Evolutionary conservation across 306 rosid genomes (phyloP), one percentile per base, ranked within the genome.

Genomic region (Vicia villosa): DNA sequence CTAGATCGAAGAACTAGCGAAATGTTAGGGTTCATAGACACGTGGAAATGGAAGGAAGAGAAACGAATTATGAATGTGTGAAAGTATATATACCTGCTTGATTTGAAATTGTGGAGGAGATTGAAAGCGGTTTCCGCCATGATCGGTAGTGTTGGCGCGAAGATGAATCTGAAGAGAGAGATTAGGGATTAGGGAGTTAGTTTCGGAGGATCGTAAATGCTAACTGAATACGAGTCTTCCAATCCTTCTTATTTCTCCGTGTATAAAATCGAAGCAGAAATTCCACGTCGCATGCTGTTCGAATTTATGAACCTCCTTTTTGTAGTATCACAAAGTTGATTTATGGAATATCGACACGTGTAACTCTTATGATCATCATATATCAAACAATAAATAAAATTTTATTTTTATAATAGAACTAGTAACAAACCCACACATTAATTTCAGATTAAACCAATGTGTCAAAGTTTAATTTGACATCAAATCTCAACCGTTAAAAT

Each of bases 91-190:
- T 85, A 88, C 91, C 93, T 83, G 54, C 69, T 80, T 12, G 80
- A 83, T 24, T 85, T 73, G 66, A 80, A 77, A 66, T 58, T 74
- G 86, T 88, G 88, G 83, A 76, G 84, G 84, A 81, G 65, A 69
- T 74, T 77, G 82, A 68, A 83, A 66, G 62, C 49, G 75, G 69
- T 69, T n/a, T 79, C 86, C 93, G 77, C 34, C 86, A 87, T 91
- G n/a, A 30, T 52, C 81, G 87, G 78, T 37, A 22, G 55, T 6
- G 37, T 32, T 45, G 70, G 64, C 66, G 43, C 55, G 63, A 75
- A 74, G 5, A 26, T 42, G 76, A 66, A 69, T 61, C 14, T 10
- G 15, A 30, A 46, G 65, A n/a, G 47, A 26, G 61, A 42, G 54
- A 65, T 71, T 16, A 65, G 80, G 80, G 72, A 51, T 67, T 67